Percentiles rank a stretch among this genome's conserved stretches.
Evolutionary conservation across 768 basidiomycete genomes (phyloP).

Genomic region (Pholiota molesta): DNA sequence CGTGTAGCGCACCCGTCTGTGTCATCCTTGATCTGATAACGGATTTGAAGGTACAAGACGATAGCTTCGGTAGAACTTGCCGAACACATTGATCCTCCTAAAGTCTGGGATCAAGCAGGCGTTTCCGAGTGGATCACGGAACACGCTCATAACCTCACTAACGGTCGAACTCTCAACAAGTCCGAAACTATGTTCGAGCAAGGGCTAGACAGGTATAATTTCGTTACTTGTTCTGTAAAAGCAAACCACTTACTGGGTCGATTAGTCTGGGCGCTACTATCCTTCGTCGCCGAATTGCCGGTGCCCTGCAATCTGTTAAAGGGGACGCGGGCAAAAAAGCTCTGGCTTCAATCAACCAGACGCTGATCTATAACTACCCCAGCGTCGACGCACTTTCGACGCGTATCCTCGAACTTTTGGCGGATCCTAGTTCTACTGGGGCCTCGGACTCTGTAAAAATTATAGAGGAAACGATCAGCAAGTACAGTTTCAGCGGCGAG

Average conservation of each 20-base stretch:
- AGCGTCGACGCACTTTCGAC: constrained; percentile 26
- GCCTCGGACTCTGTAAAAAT: constrained; percentile 2
- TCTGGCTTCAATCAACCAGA: constrained; percentile 30
- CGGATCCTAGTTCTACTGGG: constrained; percentile 17
- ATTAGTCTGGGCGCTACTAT: constrained; percentile 27
- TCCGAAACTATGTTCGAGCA: constrained; percentile 31
- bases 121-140: constrained; percentile 23
- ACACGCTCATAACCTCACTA: constrained; percentile 29
- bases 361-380: constrained; percentile 31
- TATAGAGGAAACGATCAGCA: constrained; percentile 7
- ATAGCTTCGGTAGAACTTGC: constrained; percentile 2
- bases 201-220: constrained; percentile 29
- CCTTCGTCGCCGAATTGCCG: constrained; percentile 38
- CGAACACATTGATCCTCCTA: constrained; percentile 6
- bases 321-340: constrained; percentile 22
- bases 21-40: background rate
- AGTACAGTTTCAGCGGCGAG: constrained; percentile 6
- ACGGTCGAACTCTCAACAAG: constrained; percentile 19
- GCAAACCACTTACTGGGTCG: background rate
- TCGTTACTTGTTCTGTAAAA: background rate
- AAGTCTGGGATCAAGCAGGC: constrained; percentile 10
- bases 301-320: constrained; percentile 29
- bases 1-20: background rate
- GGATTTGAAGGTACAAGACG: constrained; percentile 12
- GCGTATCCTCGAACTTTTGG: constrained; percentile 15